A percentile compares a stretch with the other conserved stretches of the same genome.
phyloP scores from a whole-genome alignment of 345 rosid species.

The Salix caprea region DNA sequence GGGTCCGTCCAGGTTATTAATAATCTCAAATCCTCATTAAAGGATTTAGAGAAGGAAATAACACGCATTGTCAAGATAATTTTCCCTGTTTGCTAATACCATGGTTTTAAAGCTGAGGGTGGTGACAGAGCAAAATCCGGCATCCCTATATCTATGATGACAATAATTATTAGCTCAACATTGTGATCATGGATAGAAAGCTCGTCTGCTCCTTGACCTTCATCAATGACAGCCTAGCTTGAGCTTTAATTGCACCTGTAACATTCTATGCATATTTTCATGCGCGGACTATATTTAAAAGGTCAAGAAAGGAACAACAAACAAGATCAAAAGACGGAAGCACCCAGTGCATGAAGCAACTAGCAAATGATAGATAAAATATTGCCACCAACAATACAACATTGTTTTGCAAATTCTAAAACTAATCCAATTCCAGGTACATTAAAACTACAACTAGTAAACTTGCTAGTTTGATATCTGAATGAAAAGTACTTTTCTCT shows the following conservation, averaged over 20 bases:
- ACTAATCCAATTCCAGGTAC: conserved; percentile 2
- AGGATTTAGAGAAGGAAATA: neutral
- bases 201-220: neutral
- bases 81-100: neutral
- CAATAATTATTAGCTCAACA: neutral
- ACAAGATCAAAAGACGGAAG: neutral
- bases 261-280: neutral
- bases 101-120: neutral
- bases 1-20: neutral
- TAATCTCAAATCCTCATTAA: neutral
- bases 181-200: neutral
- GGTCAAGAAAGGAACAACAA: neutral
- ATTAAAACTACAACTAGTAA: conserved; percentile 1
- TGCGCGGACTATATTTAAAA: neutral
- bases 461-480: neutral
- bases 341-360: neutral
- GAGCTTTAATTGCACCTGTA: too few relatives aligned
- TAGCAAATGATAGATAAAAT: neutral
- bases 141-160: neutral
- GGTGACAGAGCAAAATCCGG: neutral
- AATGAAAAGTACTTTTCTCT: conserved; percentile 1
- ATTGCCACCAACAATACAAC: neutral
- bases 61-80: neutral
- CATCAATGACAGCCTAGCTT: too few relatives aligned
- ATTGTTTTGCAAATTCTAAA: conserved; percentile 10